Base-by-base conservation (phyloP, 2,329 filamentous ascomycete species). In the Orbilia oligospora region DNA sequence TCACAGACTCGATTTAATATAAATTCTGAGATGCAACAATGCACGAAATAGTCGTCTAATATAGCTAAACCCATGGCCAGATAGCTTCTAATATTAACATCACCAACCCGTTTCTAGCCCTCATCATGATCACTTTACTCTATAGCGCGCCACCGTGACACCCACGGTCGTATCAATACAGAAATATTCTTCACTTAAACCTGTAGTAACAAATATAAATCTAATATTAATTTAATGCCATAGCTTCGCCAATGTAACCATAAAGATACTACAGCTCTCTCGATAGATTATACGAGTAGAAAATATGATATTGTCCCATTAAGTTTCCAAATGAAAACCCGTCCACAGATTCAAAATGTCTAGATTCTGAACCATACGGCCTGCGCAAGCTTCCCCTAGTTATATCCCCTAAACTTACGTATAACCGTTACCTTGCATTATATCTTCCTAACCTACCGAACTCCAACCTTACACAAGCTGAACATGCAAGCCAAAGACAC, bases 401-500 rank as follows among this genome's bases (percentile, higher is more conserved):
- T 58, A 58, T 10, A 22, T 0, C 33, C 36, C 56, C 27, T 38
- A 44, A 24, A 18, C 9, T 61, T 61, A 61, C 56, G 36, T 61
- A 44, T 61, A 61, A 61, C 56, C 14, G 56, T 44, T 61, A 27
- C 56, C 24, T 61, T 61, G 36, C 36, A 61, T 61, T 41, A n/a
- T 30, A 38, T 38, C 27, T 36, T 20, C 56, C 18, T 61, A 61
- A 16, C 36, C 56, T 61, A 41, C 56, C 56, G 56, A 61, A 44
- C 20, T 61, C 56, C 56, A 44, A 61, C 56, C 33, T 41, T 61
- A 61, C 56, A 41, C 36, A 61, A 61, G 56, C 56, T 61, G 56
- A 44, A 30, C 20, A 24, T 61, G 36, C 18, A 22, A 36, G 33
- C 36, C 20, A n/a, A 44, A 41, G 38, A 44, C 56, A 61, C 56